A percentile compares a stretch with the other conserved stretches of the same genome.
These are phyloP conservation scores for Blastocystis sp. DNA, from an alignment of 352 stramenopile species.

Conservation along the genomic window DNA sequence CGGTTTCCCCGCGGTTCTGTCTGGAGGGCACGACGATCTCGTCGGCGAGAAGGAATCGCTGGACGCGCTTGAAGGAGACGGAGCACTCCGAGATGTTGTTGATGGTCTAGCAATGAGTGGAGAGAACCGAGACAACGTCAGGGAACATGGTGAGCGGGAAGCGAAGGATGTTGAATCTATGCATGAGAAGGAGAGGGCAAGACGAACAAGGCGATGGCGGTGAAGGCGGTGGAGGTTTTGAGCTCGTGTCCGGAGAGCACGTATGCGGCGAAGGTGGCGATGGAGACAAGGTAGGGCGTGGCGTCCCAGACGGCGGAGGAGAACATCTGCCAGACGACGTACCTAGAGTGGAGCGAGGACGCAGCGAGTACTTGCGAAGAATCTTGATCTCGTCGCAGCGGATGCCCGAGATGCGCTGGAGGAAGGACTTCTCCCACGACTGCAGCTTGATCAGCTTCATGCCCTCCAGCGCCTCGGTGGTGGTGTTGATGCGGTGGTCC, in stretches of 20 bases:
- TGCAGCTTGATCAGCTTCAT: constrained; percentile 96
- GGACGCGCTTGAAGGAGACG: constrained; percentile 80
- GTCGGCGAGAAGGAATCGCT: constrained; percentile 76
- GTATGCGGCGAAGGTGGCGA: constrained; percentile 87
- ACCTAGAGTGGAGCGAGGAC: constrained; percentile 75
- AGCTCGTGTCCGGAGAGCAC: constrained; percentile 83
- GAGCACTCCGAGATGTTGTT: constrained; percentile 89
- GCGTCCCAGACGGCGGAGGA: constrained; percentile 79
- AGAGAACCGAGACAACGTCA: constrained; percentile 78
- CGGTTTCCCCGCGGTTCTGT: too few relatives aligned
- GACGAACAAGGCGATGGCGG: constrained; percentile 84
- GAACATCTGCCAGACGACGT: constrained; percentile 78
- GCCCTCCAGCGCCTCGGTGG: constrained; percentile 87
- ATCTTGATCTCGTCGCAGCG: constrained; percentile 82
- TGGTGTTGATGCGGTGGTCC: constrained; percentile 89
- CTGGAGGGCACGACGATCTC: constrained; percentile 74
- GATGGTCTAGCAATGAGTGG: constrained; percentile 78
- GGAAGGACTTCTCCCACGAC: constrained; percentile 89
- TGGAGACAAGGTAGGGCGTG: constrained; percentile 89
- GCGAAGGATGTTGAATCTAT: constrained; percentile 90
- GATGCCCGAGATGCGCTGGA: constrained; percentile 79
- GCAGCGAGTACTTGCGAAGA: constrained; percentile 79
- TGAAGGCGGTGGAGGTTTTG: constrained; percentile 89
- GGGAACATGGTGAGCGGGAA: constrained; percentile 96
- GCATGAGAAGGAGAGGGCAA: neutral